These are phyloP conservation scores for Psilocybe mexicana DNA, from an alignment of 1,284 basidiomycete genomes.

Conservation along the genomic window DNA sequence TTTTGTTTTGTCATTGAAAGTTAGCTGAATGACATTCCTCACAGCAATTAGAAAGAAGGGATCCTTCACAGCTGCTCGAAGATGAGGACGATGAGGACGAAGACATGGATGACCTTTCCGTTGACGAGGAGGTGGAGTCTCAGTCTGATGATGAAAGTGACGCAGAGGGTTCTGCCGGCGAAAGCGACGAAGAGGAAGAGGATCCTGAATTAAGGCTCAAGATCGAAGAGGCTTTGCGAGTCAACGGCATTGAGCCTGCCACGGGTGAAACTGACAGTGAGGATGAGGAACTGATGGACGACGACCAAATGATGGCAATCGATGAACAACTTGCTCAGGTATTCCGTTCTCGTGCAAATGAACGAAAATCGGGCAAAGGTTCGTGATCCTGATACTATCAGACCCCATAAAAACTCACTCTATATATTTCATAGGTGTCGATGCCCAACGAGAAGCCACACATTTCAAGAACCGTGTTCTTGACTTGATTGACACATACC, in stretches of 20 bases:
- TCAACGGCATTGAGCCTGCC: conserved; percentile 66
- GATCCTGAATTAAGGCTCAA: conserved; percentile 75
- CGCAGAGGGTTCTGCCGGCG: conserved; percentile 44
- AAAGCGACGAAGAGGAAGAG: conserved; percentile 52
- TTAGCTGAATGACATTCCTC: background rate
- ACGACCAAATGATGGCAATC: conserved; percentile 97
- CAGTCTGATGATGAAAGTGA: conserved; percentile 47
- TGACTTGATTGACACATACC: conserved; percentile 86
- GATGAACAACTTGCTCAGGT: conserved; percentile 92
- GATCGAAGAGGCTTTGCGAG: conserved; percentile 77
- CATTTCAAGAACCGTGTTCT: conserved; percentile 95
- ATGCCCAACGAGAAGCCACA: conserved; percentile 80
- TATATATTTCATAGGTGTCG: conserved; percentile 42
- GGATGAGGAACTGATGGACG: conserved; percentile 85
- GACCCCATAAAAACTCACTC: conserved; percentile 7
- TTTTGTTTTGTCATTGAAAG: background rate
- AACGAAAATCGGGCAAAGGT: conserved; percentile 69
- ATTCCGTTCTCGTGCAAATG: conserved; percentile 72
- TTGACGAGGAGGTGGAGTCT: conserved; percentile 39
- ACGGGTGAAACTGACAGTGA: conserved; percentile 49
- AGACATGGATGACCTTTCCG: conserved; percentile 41
- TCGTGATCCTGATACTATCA: conserved; percentile 20
- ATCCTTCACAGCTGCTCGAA: conserved; percentile 58
- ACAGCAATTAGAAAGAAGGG: conserved; percentile 80
- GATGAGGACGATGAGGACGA: conserved; percentile 37